Evolutionary conservation across 495 filamentous ascomycete genomes (phyloP).

Genomic region (Aspergillus sparsus): DNA sequence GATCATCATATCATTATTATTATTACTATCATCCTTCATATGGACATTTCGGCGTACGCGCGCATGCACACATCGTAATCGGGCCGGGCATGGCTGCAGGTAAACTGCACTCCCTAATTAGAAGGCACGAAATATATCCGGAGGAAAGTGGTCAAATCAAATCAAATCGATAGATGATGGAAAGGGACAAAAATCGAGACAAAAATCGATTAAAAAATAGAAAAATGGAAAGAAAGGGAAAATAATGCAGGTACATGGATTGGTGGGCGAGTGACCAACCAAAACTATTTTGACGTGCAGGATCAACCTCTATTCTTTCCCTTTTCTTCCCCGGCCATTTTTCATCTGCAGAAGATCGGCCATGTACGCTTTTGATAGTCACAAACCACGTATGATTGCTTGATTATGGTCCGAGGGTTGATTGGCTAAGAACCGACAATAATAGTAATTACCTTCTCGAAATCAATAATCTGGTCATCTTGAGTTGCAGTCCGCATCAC

Average conservation of each 20-base stretch:
- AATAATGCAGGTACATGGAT: conserved; percentile 11
- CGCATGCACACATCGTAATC: conserved; percentile 7
- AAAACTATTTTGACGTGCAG: conserved; percentile 21
- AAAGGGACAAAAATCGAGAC: background rate
- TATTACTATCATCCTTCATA: background rate
- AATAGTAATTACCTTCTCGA: background rate
- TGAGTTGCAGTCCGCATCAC: background rate
- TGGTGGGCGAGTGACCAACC: conserved; percentile 15
- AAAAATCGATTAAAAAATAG: too few species aligned
- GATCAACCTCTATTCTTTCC: conserved; percentile 16
- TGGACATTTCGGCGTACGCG: too few species aligned
- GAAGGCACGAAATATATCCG: background rate
- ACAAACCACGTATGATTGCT: conserved; percentile 12
- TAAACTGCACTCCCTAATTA: background rate
- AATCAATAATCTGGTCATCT: background rate
- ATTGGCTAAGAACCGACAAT: conserved; percentile 4
- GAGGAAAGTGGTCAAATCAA: background rate
- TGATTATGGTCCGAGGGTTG: conserved; percentile 10
- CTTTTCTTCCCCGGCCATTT: conserved; percentile 19
- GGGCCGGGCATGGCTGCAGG: background rate
- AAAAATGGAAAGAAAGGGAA: background rate
- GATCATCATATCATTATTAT: conserved; percentile 22
- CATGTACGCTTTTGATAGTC: conserved; percentile 4
- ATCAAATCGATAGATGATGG: background rate
- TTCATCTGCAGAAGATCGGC: conserved; percentile 19